Evolutionary conservation across 1,284 basidiomycete species (phyloP).

Genomic region (Sphaerobolus stellatus): DNA sequence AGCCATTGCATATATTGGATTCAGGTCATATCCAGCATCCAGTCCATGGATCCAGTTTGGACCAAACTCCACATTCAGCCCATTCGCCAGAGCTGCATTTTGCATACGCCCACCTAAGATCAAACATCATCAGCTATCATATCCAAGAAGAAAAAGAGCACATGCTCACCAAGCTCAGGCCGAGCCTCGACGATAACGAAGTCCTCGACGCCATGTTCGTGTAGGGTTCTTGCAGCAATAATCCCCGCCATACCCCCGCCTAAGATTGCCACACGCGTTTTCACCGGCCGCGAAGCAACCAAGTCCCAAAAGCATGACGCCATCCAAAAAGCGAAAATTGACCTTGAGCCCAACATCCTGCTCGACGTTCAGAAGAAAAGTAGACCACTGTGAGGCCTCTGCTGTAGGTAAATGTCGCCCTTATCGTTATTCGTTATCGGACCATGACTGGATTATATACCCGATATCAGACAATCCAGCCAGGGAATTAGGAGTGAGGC

Average conservation of each 20-base stretch:
- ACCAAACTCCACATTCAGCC: slow-evolving; percentile 56
- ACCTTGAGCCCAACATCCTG: too few relatives aligned
- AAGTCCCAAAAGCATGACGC: too few relatives aligned
- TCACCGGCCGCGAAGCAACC: too few relatives aligned
- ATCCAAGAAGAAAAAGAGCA: slow-evolving; percentile 50
- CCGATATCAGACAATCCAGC: too few relatives aligned
- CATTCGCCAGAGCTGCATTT: slow-evolving; percentile 37
- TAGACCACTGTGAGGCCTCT: too few relatives aligned
- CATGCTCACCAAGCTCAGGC: slow-evolving; percentile 59
- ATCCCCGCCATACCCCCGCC: slow-evolving; percentile 69
- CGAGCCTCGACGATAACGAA: slow-evolving; percentile 64
- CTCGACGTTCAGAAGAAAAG: too few relatives aligned
- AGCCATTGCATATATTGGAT: slow-evolving; percentile 60
- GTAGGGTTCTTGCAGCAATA: slow-evolving; percentile 61
- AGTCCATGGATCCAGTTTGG: slow-evolving; percentile 75
- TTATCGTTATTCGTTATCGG: too few relatives aligned
- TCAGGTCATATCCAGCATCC: slow-evolving; percentile 24
- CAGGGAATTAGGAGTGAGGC: too few relatives aligned
- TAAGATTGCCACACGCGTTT: slow-evolving; percentile 35
- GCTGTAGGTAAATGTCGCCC: too few relatives aligned
- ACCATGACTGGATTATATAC: too few relatives aligned
- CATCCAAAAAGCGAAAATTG: too few relatives aligned
- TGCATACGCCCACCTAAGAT: slow-evolving; percentile 53
- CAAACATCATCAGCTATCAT: background rate
- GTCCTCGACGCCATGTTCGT: slow-evolving; percentile 54